phyloP scores from a whole-genome alignment of 176 grass and related monocot species.

The Juncus effusus region DNA sequence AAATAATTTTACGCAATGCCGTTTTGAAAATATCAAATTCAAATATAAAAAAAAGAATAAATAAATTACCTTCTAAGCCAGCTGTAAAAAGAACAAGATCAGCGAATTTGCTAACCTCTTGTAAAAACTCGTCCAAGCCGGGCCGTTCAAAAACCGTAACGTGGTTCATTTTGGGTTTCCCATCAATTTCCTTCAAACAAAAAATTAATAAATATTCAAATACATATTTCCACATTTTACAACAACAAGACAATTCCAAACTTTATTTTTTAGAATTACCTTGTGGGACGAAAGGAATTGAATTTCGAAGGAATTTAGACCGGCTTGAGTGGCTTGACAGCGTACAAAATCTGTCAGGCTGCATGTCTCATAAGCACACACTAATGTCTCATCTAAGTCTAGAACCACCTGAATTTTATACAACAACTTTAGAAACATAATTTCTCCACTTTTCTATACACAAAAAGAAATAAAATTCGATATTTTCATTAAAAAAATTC shows the following conservation, averaged over 20 bases:
- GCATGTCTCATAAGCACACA: constrained; percentile 69
- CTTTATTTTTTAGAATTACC: constrained; percentile 26
- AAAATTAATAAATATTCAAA: constrained; percentile 4
- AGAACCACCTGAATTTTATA: constrained; percentile 62
- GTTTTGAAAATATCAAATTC: too few species aligned
- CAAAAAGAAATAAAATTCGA: neutral
- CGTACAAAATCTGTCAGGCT: constrained; percentile 52
- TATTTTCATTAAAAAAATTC: neutral
- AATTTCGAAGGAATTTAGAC: constrained; percentile 79
- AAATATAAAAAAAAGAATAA: neutral
- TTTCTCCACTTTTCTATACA: too few species aligned
- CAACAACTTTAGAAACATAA: neutral
- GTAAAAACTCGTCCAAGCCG: constrained; percentile 84
- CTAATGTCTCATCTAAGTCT: constrained; percentile 89
- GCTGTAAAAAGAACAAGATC: constrained; percentile 95
- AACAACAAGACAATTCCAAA: neutral
- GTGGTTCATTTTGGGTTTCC: constrained; percentile 61
- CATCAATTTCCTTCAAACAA: constrained; percentile 68
- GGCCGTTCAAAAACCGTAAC: constrained; percentile 93
- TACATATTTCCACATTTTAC: constrained; percentile 1
- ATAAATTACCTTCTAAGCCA: constrained; percentile 72
- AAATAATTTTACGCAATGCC: neutral
- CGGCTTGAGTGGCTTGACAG: constrained; percentile 51
- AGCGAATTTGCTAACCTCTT: constrained; percentile 67
- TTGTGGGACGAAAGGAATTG: constrained; percentile 61